Evolutionary conservation across 148 eudicot species (phyloP), one percentile per base, ranked within the genome.

Genomic region (Amaranthus palmeri): DNA sequence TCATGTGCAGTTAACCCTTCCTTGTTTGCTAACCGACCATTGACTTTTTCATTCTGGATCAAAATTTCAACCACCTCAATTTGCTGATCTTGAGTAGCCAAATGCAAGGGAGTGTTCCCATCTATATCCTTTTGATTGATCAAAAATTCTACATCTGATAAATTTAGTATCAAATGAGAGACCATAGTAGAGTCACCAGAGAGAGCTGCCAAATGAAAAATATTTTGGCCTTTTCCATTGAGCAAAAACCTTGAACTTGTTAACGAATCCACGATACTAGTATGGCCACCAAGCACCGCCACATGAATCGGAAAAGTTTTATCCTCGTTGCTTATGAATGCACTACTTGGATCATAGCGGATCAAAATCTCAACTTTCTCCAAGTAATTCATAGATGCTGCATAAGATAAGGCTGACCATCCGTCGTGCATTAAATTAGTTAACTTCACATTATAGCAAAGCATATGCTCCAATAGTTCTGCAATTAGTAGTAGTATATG

Each of bases 71-170:
- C 36, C 36, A 25, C 36, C 36, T 25, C 36, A 25, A 25, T 25
- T 25, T 25, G 36, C 0, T 25, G 36, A 25, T 25, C 36, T 25
- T 0, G 36, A 0, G 36, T 25, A 0, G 12, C 3, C 64, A 61
- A 41, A 41, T 61, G 64, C 13, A 61, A 11, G 11, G 64, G 64
- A 18, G 46, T 61, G 45, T 61, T 61, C 4, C 64, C 64, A 61
- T 61, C 64, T 2, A 36, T 7, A 3, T 61, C 46, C 2, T 61
- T 41, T 61, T 61, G 64, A 61, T 61, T 41, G 64, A 61, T 11
- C 10, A 61, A 36, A 41, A 8, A 41, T 7, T 61, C 47, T 0
- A 41, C 14, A 41, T 61, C 65, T 12, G 6, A n/a, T 41, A 42
- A 61, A n/a, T 41, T 41, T 4, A 61, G 15, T n/a, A 61, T 7